These are phyloP conservation scores for Aspergillus transmontanensis DNA, from an alignment of 2,329 filamentous ascomycete genomes.

Conservation along the genomic window DNA sequence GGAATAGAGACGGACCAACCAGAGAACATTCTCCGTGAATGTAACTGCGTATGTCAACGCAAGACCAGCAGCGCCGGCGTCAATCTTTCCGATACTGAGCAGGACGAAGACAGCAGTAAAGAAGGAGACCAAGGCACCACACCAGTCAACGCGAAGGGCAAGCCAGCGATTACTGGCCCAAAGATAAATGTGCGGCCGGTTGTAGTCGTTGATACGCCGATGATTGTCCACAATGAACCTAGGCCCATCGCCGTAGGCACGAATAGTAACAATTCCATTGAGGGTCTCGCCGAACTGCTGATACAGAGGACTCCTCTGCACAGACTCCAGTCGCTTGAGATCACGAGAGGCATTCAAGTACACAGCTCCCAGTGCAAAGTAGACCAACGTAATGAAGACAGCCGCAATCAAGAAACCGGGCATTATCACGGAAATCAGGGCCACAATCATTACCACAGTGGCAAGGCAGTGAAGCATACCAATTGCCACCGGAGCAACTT, in stretches of 20 bases:
- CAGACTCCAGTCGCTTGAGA: slow-evolving; percentile 89
- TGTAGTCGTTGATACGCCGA: slow-evolving; percentile 82
- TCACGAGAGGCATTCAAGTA: slow-evolving; percentile 94
- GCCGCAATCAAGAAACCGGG: slow-evolving; percentile 88
- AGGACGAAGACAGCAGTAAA: slow-evolving; percentile 92
- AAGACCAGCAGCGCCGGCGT: slow-evolving; percentile 88
- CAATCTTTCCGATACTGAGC: slow-evolving; percentile 76
- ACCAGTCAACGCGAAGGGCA: slow-evolving; percentile 84
- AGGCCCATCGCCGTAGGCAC: slow-evolving; percentile 91
- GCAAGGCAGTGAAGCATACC: slow-evolving; percentile 68
- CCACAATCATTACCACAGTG: slow-evolving; percentile 79
- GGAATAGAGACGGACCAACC: slow-evolving; percentile 92
- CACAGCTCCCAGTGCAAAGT: slow-evolving; percentile 79
- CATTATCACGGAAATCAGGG: slow-evolving; percentile 84
- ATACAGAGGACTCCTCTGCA: slow-evolving; percentile 91
- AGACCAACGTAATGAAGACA: slow-evolving; percentile 79
- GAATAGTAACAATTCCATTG: slow-evolving; percentile 91
- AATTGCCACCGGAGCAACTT: slow-evolving; percentile 90
- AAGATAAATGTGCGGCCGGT: slow-evolving; percentile 90
- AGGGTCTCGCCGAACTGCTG: slow-evolving; percentile 98
- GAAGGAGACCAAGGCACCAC: slow-evolving; percentile 90
- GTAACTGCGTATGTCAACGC: slow-evolving; percentile 95
- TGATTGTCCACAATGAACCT: slow-evolving; percentile 94
- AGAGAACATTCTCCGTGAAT: slow-evolving; percentile 95
- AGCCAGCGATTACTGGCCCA: slow-evolving; percentile 99